Conservation (phyloP, 169 alveolate species). For the Eimeria tenella region DNA sequence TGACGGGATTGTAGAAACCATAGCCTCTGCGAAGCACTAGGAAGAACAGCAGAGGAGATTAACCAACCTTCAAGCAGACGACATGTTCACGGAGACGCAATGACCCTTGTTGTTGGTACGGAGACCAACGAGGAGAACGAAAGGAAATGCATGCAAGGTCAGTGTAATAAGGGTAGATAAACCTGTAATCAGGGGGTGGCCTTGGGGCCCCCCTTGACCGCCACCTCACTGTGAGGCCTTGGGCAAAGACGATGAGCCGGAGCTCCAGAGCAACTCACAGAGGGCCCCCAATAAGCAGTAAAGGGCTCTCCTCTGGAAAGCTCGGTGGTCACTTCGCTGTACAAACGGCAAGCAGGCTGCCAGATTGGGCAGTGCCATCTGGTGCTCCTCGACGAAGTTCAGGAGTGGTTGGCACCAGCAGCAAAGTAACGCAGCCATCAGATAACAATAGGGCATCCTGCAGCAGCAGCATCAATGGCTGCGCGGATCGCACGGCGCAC, state of each 20-base stretch:
- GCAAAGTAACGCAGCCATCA: not conserved
- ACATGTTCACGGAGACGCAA: not conserved
- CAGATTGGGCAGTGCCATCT: not conserved
- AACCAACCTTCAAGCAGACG: not conserved
- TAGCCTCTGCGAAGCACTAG: too few relatives aligned
- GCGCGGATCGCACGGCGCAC: not conserved
- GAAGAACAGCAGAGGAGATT: too few relatives aligned
- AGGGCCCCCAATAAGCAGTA: not conserved
- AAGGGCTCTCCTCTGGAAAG: constrained; percentile 26
- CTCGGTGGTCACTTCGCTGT: not conserved
- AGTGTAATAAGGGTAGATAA: not conserved
- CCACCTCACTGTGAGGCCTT: not conserved
- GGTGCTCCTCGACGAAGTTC: not conserved
- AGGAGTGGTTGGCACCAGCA: not conserved
- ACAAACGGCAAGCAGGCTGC: not conserved
- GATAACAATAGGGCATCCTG: not conserved
- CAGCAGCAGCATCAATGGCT: constrained; percentile 22
- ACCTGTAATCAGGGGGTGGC: constrained; percentile 3
- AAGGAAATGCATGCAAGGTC: not conserved
- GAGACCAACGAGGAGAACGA: not conserved
- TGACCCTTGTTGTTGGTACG: not conserved
- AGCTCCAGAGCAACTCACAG: not conserved
- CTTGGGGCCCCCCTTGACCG: constrained; percentile 38
- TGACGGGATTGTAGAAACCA: too few relatives aligned
- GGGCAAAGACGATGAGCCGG: not conserved